These are phyloP conservation scores for Hexamita inflata DNA, from an alignment of 208 protist genomes.

Conservation along the genomic window DNA sequence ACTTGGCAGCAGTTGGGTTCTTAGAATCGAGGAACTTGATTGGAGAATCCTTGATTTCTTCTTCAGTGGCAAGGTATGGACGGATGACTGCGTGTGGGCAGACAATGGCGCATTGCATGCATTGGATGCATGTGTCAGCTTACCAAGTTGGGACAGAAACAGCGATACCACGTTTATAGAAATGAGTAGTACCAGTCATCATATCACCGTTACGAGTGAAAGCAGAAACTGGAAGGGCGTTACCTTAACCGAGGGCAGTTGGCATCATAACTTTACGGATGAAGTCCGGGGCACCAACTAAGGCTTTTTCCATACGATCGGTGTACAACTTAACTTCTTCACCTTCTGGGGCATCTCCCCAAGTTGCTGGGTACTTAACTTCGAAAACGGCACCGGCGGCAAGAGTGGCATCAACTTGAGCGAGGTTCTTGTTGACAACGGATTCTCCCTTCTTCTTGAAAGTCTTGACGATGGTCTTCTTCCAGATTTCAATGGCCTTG, in stretches of 20 bases:
- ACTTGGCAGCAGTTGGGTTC: background rate
- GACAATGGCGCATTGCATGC: constrained; percentile 53
- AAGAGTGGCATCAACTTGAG: constrained; percentile 35
- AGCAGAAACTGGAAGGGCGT: background rate
- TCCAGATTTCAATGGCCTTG: constrained; percentile 47
- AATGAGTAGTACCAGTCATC: constrained; percentile 39
- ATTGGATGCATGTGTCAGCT: constrained; percentile 55
- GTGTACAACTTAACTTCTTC: background rate
- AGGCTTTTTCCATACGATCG: background rate
- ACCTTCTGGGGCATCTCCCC: constrained; percentile 27
- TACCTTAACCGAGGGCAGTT: background rate
- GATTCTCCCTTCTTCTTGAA: constrained; percentile 49
- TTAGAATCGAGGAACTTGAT: background rate
- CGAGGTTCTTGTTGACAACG: constrained; percentile 49
- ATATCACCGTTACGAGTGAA: background rate
- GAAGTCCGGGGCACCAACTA: constrained; percentile 6
- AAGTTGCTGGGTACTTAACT: constrained; percentile 34
- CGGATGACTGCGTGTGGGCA: constrained; percentile 60
- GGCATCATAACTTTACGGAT: constrained; percentile 27
- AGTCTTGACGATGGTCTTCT: constrained; percentile 50
- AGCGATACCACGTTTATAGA: constrained; percentile 54
- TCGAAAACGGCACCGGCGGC: constrained; percentile 12
- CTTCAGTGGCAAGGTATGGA: constrained; percentile 49
- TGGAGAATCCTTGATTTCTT: constrained; percentile 23
- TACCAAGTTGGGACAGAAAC: constrained; percentile 49